Conservation (phyloP, 192 early-diverging fungal species). For the Coemansia sp. region DNA sequence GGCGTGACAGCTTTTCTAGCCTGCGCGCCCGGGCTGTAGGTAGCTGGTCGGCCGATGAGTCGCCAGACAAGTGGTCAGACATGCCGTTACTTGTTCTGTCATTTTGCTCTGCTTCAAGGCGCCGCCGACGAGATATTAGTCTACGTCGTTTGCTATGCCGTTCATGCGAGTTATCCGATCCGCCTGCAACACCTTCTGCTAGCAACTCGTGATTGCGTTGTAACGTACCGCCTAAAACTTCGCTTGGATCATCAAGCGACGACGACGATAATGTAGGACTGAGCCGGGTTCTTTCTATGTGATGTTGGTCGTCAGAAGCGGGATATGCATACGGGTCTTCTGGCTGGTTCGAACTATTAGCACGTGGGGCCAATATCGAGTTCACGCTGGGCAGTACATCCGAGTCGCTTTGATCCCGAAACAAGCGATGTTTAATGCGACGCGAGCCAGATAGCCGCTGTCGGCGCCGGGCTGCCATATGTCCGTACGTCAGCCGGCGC, state of each 20-base stretch:
- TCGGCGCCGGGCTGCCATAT: slow-evolving; percentile 22
- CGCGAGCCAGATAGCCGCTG: background rate
- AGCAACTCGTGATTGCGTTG: background rate
- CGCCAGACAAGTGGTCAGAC: background rate
- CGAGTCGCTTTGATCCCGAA: background rate
- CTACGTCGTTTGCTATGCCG: background rate
- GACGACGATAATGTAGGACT: background rate
- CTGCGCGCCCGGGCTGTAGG: slow-evolving; percentile 22
- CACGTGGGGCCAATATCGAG: slow-evolving; percentile 5
- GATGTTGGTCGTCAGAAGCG: background rate
- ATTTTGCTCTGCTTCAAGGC: background rate
- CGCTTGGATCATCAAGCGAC: slow-evolving; percentile 2
- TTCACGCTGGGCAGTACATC: slow-evolving; percentile 12
- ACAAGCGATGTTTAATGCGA: background rate
- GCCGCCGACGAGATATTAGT: slow-evolving; percentile 5
- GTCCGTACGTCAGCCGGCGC: slow-evolving; percentile 27
- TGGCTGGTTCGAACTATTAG: background rate
- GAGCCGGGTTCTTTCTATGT: background rate
- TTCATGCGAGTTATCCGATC: background rate
- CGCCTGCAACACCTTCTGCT: background rate
- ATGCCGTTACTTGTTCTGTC: background rate
- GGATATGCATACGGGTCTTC: slow-evolving; percentile 8
- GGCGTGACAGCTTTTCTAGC: slow-evolving; percentile 24
- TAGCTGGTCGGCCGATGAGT: slow-evolving; percentile 3
- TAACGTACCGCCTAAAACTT: background rate